These are phyloP conservation scores for Sporisorium graminicola DNA, from an alignment of 1,284 basidiomycete species.

Conservation along the genomic window DNA sequence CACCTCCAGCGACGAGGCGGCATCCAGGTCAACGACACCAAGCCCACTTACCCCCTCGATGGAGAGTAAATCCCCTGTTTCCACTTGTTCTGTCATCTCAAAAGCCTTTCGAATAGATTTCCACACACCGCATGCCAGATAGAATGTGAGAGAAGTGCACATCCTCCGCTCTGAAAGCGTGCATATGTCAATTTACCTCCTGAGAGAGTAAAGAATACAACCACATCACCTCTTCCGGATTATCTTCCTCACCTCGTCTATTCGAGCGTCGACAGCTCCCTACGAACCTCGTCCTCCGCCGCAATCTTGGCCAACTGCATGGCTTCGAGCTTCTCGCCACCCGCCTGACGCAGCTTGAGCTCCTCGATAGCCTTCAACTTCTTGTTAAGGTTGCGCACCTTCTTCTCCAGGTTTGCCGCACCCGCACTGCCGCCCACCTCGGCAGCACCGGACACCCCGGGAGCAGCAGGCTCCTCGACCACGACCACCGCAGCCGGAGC, in stretches of 20 bases:
- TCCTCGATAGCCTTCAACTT: constrained; percentile 95
- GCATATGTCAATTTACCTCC: constrained; percentile 2
- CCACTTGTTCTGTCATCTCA: not conserved
- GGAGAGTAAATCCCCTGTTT: constrained; percentile 64
- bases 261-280: constrained; percentile 78
- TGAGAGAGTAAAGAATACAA: not conserved
- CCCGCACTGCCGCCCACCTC: constrained; percentile 56
- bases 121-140: not conserved
- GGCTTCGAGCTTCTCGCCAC: constrained; percentile 88
- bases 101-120: not conserved
- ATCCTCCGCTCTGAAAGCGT: not conserved
- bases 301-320: constrained; percentile 97
- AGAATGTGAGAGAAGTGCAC: not conserved
- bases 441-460: constrained; percentile 32
- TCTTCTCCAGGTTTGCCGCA: constrained; percentile 69
- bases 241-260: constrained; percentile 11
- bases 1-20: constrained; percentile 67
- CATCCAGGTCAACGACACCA: constrained; percentile 68
- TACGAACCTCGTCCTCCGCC: constrained; percentile 82
- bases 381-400: constrained; percentile 85
- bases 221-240: not conserved
- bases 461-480: constrained; percentile 16
- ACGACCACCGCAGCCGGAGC: constrained; percentile 8
- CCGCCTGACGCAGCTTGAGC: constrained; percentile 86
- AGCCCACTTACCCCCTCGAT: constrained; percentile 70